Conservation (phyloP, 805 yeast species). For the Wickerhamiella cacticola region DNA sequence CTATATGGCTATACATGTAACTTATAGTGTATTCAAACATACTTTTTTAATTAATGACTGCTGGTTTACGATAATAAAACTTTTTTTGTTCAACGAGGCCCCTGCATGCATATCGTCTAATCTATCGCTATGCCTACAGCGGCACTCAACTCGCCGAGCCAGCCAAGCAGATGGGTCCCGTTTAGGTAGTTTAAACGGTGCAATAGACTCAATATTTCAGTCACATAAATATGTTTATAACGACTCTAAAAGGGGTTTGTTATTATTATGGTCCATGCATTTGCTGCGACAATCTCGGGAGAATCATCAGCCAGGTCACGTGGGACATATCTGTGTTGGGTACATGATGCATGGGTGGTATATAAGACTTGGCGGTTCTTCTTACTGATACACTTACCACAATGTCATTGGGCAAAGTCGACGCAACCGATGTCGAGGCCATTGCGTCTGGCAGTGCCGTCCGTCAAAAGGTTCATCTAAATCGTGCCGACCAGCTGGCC, state of each 20-base stretch:
- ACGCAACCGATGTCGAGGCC: constrained; percentile 27
- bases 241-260: background rate
- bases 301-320: background rate
- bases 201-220: background rate
- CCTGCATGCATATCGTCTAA: background rate
- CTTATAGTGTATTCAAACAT: background rate
- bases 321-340: constrained; percentile 8
- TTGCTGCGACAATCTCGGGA: background rate
- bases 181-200: too few relatives aligned
- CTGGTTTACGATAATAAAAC: background rate
- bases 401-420: constrained; percentile 22
- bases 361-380: background rate
- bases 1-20: too few relatives aligned
- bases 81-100: too few relatives aligned
- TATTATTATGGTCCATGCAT: background rate
- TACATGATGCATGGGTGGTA: background rate
- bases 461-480: constrained; percentile 24
- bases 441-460: constrained; percentile 28
- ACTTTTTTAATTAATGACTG: too few relatives aligned
- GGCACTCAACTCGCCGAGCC: too few relatives aligned
- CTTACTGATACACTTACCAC: background rate
- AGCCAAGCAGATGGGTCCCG: too few relatives aligned
- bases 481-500: constrained; percentile 19
- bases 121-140: background rate
- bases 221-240: too few relatives aligned